A percentile compares a stretch with the other conserved stretches of the same genome.
Conservation (phyloP, 2,329 filamentous ascomycete genomes). For the Ceratocystis papillata region DNA sequence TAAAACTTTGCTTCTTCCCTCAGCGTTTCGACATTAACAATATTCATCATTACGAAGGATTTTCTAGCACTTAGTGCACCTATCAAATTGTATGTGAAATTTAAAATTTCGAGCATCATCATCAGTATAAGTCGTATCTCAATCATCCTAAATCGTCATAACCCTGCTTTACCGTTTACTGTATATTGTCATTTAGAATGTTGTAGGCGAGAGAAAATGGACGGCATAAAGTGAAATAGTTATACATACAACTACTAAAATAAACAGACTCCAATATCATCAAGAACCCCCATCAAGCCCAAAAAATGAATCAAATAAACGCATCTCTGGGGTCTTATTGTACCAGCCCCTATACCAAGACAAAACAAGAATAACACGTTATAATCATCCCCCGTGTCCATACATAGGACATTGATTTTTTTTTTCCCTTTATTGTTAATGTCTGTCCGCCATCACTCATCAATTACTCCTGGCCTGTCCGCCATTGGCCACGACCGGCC, state of each 20-base stretch:
- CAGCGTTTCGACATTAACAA: too few relatives aligned
- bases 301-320: conserved; percentile 2
- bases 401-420: not conserved
- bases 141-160: too few relatives aligned
- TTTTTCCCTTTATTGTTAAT: not conserved
- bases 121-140: too few relatives aligned
- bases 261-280: not conserved
- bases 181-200: too few relatives aligned
- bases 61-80: too few relatives aligned
- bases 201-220: too few relatives aligned
- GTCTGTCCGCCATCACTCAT: not conserved
- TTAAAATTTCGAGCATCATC: too few relatives aligned
- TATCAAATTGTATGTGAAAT: too few relatives aligned
- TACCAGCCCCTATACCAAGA: conserved; percentile 10
- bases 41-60: too few relatives aligned
- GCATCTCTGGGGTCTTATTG: conserved; percentile 1
- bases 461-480: not conserved
- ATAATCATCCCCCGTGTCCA: too few relatives aligned
- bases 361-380: not conserved
- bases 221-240: not conserved
- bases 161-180: too few relatives aligned
- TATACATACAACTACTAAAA: not conserved
- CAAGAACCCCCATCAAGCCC: not conserved
- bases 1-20: too few relatives aligned
- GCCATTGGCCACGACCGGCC: not conserved